Evolutionary conservation across 768 basidiomycete genomes (phyloP).

Genomic region (Stropharia rugosoannulata): DNA sequence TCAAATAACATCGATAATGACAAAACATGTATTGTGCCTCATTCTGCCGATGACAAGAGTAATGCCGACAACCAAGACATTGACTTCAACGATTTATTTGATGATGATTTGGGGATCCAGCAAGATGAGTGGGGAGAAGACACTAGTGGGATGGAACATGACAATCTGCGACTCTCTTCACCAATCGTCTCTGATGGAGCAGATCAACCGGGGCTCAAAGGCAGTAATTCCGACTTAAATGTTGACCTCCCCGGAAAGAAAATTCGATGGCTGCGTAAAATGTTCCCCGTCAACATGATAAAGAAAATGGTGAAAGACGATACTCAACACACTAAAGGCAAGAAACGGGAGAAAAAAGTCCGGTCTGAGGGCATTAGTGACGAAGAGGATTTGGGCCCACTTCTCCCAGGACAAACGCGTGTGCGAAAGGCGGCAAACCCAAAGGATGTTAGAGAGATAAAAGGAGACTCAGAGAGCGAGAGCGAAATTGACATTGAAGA

Average conservation of each 20-base stretch:
- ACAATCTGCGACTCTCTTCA: neutral
- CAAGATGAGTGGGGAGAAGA: neutral
- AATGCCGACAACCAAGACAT: too few relatives aligned
- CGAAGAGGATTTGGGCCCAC: conserved; percentile 31
- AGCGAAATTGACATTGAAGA: conserved; percentile 21
- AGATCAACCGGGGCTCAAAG: neutral
- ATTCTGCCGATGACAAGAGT: neutral
- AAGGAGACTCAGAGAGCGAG: conserved; percentile 63
- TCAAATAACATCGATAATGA: neutral
- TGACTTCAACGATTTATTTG: neutral
- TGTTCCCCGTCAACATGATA: conserved; percentile 3
- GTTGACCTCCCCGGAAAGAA: conserved; percentile 1
- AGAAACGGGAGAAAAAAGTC: conserved; percentile 1
- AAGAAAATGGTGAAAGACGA: conserved; percentile 8
- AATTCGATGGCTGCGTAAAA: neutral
- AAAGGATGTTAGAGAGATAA: conserved; percentile 38
- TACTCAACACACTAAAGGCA: conserved; percentile 6
- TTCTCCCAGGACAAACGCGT: conserved; percentile 54
- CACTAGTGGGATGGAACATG: neutral
- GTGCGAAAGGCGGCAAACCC: conserved; percentile 32
- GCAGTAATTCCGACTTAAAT: neutral
- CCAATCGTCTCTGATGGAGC: neutral
- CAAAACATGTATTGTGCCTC: neutral
- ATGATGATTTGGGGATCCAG: neutral
- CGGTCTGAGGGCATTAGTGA: neutral